phyloP scores from a whole-genome alignment of 2,329 filamentous ascomycete genomes.

The Emericellopsis atlantica region DNA sequence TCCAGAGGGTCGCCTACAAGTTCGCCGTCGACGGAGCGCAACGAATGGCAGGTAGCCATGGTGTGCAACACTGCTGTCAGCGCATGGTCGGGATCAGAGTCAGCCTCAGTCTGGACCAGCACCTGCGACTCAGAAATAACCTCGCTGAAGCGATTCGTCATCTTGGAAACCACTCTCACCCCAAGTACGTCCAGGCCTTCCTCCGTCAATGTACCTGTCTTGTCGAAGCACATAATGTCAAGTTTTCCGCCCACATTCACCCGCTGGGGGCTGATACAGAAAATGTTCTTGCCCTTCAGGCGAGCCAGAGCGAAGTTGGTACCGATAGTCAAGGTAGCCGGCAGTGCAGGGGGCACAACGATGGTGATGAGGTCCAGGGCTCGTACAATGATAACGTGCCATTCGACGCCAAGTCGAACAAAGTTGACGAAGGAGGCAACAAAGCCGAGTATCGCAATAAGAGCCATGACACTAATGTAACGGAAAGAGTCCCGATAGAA shows the following conservation, averaged over 20 bases:
- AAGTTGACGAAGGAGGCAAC: conserved; percentile 90
- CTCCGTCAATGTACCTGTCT: conserved; percentile 95
- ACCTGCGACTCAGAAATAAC: conserved; percentile 54
- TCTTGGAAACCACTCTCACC: conserved; percentile 61
- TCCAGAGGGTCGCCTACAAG: conserved; percentile 89
- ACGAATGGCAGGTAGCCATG: conserved; percentile 94
- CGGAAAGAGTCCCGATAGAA: conserved; percentile 97
- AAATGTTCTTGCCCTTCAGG: conserved; percentile 81
- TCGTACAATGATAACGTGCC: conserved; percentile 83
- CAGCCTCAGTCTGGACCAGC: conserved; percentile 34
- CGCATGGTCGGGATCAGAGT: conserved; percentile 15
- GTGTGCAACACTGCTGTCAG: conserved; percentile 64
- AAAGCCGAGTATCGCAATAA: conserved; percentile 77
- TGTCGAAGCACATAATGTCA: conserved; percentile 95
- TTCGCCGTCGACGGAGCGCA: conserved; percentile 76
- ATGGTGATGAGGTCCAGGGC: conserved; percentile 95
- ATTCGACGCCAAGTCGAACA: conserved; percentile 66
- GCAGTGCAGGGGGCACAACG: conserved; percentile 87
- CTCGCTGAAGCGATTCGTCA: conserved; percentile 56
- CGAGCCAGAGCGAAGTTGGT: conserved; percentile 87
- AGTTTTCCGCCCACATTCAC: conserved; percentile 95
- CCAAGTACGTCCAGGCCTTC: conserved; percentile 92
- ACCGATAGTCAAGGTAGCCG: conserved; percentile 89
- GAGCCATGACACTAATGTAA: conserved; percentile 93
- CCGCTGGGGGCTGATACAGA: conserved; percentile 93